These are phyloP conservation scores for Collybia nuda DNA, from an alignment of 768 basidiomycete species.

Conservation along the genomic window DNA sequence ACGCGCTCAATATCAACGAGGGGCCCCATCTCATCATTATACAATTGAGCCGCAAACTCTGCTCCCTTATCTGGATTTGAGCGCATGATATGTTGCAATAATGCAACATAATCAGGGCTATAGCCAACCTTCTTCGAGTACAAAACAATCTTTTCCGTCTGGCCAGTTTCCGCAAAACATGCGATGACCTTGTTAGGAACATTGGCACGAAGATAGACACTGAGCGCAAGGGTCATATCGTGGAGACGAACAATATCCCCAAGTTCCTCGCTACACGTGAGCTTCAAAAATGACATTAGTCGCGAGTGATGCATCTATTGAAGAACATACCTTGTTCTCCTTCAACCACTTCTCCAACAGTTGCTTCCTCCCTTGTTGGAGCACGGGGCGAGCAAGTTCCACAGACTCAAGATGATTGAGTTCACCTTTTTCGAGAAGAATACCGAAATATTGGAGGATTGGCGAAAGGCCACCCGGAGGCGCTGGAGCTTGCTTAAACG, in stretches of 20 bases:
- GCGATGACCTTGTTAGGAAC: conserved; percentile 99
- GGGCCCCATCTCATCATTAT: conserved; percentile 91
- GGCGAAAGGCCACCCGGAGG: conserved; percentile 90
- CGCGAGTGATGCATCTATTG: background rate
- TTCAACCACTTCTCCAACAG: conserved; percentile 99
- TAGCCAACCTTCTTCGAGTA: conserved; percentile 98
- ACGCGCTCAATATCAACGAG: conserved; percentile 92
- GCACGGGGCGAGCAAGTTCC: conserved; percentile 92
- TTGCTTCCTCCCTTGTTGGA: conserved; percentile 95
- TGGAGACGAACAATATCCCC: conserved; percentile 94
- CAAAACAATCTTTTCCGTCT: conserved; percentile 96
- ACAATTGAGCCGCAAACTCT: conserved; percentile 94
- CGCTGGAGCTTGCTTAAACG: conserved; percentile 94
- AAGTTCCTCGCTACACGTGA: conserved; percentile 97
- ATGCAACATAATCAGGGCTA: conserved; percentile 86
- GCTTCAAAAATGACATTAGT: conserved; percentile 41
- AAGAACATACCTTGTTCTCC: conserved; percentile 84
- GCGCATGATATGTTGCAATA: conserved; percentile 95
- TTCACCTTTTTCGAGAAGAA: conserved; percentile 97
- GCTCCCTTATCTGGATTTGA: conserved; percentile 97
- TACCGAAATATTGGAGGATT: conserved; percentile 98
- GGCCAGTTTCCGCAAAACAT: conserved; percentile 98
- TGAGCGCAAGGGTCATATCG: conserved; percentile 96
- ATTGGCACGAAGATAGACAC: conserved; percentile 96
- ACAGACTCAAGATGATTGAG: conserved; percentile 95